These are phyloP conservation scores for Penstemon newberryi DNA, from an alignment of 257 asterid species.

Conservation along the genomic window DNA sequence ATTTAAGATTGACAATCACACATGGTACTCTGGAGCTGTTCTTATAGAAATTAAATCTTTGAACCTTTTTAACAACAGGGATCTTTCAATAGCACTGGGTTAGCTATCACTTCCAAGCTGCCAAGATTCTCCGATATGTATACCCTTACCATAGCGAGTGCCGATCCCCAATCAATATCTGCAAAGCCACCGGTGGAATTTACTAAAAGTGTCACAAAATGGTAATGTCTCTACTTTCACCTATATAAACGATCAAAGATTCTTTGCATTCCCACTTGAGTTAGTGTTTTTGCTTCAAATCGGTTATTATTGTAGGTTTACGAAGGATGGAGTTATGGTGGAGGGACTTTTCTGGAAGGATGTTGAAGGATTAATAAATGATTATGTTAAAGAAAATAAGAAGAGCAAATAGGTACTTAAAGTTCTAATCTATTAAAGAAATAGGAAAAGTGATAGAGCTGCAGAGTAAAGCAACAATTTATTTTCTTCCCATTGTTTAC, in stretches of 20 bases:
- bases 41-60: constrained; percentile 21
- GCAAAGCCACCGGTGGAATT: constrained; percentile 81
- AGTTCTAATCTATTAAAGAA: not conserved
- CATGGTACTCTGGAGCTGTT: not conserved
- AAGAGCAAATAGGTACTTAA: constrained; percentile 65
- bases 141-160: constrained; percentile 77
- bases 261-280: not conserved
- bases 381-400: constrained; percentile 67
- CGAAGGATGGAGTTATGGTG: constrained; percentile 91
- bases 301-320: constrained; percentile 58
- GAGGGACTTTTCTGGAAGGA: constrained; percentile 96
- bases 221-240: constrained; percentile 45
- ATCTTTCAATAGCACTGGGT: constrained; percentile 71
- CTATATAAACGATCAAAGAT: not conserved
- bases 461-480: too few species aligned
- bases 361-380: constrained; percentile 60
- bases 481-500: too few species aligned
- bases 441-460: too few species aligned
- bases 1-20: not conserved
- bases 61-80: constrained; percentile 48
- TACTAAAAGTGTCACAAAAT: constrained; percentile 84
- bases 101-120: constrained; percentile 80
- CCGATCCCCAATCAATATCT: constrained; percentile 83
- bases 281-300: constrained; percentile 3
- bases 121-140: constrained; percentile 92